These are phyloP conservation scores for Puccinia horiana DNA, from an alignment of 1,284 basidiomycete species.

Conservation along the genomic window DNA sequence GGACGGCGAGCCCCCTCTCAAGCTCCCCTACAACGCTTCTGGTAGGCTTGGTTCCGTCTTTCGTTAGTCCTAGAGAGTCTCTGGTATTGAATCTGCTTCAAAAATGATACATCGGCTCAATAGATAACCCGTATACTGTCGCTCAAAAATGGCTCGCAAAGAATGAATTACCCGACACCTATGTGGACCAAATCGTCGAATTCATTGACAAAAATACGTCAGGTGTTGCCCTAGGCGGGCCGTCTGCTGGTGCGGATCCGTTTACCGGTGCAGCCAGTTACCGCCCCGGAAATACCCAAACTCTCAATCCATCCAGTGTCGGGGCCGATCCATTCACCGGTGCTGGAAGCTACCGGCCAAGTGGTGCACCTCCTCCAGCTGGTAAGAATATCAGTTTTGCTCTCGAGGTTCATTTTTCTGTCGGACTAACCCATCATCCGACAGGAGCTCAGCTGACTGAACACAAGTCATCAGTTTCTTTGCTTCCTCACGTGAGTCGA, in stretches of 20 bases:
- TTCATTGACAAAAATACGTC: constrained; percentile 92
- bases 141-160: constrained; percentile 83
- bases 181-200: constrained; percentile 84
- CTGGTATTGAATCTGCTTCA: background rate
- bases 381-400: constrained; percentile 16
- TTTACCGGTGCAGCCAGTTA: constrained; percentile 43
- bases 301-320: constrained; percentile 2
- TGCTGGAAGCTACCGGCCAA: constrained; percentile 30
- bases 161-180: constrained; percentile 79
- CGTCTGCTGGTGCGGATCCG: constrained; percentile 37
- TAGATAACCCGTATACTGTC: constrained; percentile 88
- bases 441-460: background rate
- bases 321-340: constrained; percentile 44
- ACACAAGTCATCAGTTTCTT: background rate
- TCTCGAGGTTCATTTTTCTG: background rate
- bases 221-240: constrained; percentile 59
- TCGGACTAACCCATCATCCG: background rate
- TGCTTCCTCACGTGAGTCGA: constrained; percentile 23
- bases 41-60: constrained; percentile 63
- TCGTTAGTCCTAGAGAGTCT: background rate
- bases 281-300: background rate
- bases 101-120: background rate
- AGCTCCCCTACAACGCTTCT: constrained; percentile 86
- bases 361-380: background rate
- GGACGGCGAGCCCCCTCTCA: constrained; percentile 87